phyloP scores from a whole-genome alignment of 2,329 filamentous ascomycete genomes.

The Ophiocordyceps australis region DNA sequence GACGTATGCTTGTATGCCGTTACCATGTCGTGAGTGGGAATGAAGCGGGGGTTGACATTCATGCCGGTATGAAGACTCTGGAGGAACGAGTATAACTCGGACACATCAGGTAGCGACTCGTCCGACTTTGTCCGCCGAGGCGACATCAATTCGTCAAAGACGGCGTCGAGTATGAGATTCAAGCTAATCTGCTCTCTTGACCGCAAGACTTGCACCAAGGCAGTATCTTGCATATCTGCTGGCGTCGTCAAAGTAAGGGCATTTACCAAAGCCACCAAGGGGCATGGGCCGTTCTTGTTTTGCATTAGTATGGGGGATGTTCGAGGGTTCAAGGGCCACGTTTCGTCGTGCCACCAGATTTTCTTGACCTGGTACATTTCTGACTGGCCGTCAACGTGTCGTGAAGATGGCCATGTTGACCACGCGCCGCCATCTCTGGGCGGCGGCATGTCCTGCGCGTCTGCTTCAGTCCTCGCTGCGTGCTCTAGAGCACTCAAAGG shows the following conservation, averaged over 20 bases:
- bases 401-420: conserved; percentile 19
- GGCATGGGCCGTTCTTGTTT: conserved; percentile 88
- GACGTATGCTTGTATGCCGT: conserved; percentile 30
- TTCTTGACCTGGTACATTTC: conserved; percentile 93
- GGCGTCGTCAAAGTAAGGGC: conserved; percentile 73
- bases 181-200: conserved; percentile 79
- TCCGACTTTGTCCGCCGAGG: conserved; percentile 44
- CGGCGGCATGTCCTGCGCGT: conserved; percentile 3
- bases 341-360: conserved; percentile 63
- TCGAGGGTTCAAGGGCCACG: conserved; percentile 39
- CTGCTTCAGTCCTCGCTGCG: conserved; percentile 2
- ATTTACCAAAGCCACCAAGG: conserved; percentile 82
- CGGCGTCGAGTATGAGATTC: conserved; percentile 66
- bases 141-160: conserved; percentile 88
- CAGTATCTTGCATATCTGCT: conserved; percentile 39
- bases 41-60: conserved; percentile 90
- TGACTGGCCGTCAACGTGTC: conserved; percentile 24
- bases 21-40: conserved; percentile 34
- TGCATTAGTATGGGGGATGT: conserved; percentile 81
- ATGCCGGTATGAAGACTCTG: conserved; percentile 85
- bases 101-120: conserved; percentile 61
- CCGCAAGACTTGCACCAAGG: conserved; percentile 58
- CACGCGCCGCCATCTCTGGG: conserved; percentile 12
- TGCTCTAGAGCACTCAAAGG: conserved; percentile 5
- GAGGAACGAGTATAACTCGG: conserved; percentile 74